These are phyloP conservation scores for Hypoxylon sp. DNA, from an alignment of 2,329 filamentous ascomycete genomes.

Conservation along the genomic window DNA sequence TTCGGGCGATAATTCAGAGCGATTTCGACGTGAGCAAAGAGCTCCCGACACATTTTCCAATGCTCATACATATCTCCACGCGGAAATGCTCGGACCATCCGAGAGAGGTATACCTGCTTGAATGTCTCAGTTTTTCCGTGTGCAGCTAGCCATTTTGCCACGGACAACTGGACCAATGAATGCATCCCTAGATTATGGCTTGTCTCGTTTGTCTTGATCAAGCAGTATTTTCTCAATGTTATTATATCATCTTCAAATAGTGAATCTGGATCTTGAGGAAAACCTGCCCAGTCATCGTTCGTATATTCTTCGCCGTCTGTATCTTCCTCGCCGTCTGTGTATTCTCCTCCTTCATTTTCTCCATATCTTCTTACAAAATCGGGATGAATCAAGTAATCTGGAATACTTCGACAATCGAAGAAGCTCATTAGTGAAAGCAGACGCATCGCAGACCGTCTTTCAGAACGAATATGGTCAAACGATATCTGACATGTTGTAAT, in stretches of 20 bases:
- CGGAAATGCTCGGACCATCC: neutral
- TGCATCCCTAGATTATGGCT: neutral
- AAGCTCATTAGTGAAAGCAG: slow-evolving; percentile 3
- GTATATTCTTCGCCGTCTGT: neutral
- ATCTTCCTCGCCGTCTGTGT: neutral
- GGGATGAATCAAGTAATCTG: neutral
- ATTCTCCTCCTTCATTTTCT: neutral
- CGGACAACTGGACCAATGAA: neutral
- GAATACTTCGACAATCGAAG: neutral
- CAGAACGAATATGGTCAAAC: neutral
- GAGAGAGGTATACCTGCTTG: neutral
- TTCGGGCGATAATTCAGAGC: neutral
- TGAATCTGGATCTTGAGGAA: neutral
- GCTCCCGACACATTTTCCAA: neutral
- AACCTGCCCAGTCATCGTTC: neutral
- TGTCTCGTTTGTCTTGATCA: neutral
- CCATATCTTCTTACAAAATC: neutral
- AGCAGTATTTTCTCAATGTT: neutral
- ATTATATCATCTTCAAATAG: neutral
- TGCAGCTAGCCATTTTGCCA: neutral
- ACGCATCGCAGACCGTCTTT: neutral
- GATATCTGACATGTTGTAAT: neutral
- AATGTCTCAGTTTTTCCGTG: neutral
- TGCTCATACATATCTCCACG: neutral
- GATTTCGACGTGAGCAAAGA: neutral